These are phyloP conservation scores for Solanum rostratum DNA, from an alignment of 257 asterid genomes.

Conservation along the genomic window DNA sequence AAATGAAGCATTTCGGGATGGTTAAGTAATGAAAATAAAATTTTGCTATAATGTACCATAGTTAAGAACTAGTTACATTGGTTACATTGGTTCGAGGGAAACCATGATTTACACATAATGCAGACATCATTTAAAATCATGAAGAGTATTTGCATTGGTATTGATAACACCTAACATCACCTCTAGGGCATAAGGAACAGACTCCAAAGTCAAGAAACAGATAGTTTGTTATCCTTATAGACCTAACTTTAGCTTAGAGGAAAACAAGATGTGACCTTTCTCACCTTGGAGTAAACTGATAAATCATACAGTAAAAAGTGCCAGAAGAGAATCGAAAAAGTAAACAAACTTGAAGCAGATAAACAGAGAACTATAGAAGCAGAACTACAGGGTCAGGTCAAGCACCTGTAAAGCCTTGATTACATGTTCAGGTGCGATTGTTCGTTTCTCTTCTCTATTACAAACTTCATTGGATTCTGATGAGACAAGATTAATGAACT, in stretches of 20 bases:
- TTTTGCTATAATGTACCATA: not conserved
- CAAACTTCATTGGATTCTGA: slow-evolving; percentile 98
- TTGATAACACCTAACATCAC: not conserved
- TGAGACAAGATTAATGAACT: slow-evolving; percentile 79
- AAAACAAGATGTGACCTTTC: not conserved
- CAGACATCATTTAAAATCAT: not conserved
- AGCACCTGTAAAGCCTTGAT: slow-evolving; percentile 80
- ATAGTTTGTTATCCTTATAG: not conserved
- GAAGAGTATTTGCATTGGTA: not conserved
- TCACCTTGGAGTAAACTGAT: not conserved
- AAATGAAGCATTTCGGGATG: not conserved
- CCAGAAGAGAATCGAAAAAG: not conserved
- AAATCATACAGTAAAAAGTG: not conserved
- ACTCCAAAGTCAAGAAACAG: not conserved
- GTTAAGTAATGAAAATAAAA: not conserved
- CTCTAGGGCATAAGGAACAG: not conserved
- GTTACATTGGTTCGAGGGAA: not conserved
- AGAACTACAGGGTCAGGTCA: slow-evolving; percentile 1
- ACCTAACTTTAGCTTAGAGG: not conserved
- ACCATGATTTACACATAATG: not conserved
- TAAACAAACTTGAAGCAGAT: not conserved
- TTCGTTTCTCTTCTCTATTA: slow-evolving; percentile 71
- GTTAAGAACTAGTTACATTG: not conserved
- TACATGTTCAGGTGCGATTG: slow-evolving; percentile 98
- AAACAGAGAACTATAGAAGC: not conserved